Percentiles rank a stretch among this genome's conserved stretches.
Evolutionary conservation across 176 grass and related monocot genomes (phyloP).

Genomic region (Aegilops bicornis): DNA sequence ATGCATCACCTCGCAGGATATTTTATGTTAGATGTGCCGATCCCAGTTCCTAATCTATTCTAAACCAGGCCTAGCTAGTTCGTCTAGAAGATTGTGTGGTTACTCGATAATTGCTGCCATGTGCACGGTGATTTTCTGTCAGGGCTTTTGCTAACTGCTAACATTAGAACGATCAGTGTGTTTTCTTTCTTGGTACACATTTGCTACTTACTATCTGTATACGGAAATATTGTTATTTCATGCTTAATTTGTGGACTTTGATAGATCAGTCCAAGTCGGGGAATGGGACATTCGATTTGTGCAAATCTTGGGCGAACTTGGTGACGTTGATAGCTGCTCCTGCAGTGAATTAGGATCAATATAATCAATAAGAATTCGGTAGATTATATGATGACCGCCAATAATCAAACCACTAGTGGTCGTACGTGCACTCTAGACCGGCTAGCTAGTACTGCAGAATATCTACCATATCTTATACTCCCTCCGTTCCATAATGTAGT

Average conservation of each 20-base stretch:
- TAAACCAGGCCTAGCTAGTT: background rate
- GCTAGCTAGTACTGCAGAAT: too few relatives aligned
- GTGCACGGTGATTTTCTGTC: slow-evolving; percentile 14
- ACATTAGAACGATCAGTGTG: slow-evolving; percentile 6
- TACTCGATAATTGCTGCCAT: background rate
- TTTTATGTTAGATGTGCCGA: slow-evolving; percentile 37
- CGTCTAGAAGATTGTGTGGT: background rate
- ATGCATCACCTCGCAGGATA: slow-evolving; percentile 23
- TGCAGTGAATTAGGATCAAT: background rate
- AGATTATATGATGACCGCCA: background rate
- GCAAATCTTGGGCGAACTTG: background rate
- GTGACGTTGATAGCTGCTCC: background rate
- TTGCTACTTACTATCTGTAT: slow-evolving; percentile 16
- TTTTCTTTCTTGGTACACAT: slow-evolving; percentile 24
- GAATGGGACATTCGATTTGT: background rate
- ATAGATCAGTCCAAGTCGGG: background rate
- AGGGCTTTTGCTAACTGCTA: background rate
- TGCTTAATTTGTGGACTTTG: slow-evolving; percentile 26
- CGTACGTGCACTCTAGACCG: too few relatives aligned
- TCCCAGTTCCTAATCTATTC: background rate
- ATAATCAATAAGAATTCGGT: background rate
- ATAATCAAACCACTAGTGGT: too few relatives aligned
- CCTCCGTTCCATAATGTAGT: too few relatives aligned
- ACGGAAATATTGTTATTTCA: slow-evolving; percentile 44
- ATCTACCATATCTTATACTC: too few relatives aligned